Evolutionary conservation across 163 green algal genomes (phyloP).

Genomic region (Chlorella variabilis): DNA sequence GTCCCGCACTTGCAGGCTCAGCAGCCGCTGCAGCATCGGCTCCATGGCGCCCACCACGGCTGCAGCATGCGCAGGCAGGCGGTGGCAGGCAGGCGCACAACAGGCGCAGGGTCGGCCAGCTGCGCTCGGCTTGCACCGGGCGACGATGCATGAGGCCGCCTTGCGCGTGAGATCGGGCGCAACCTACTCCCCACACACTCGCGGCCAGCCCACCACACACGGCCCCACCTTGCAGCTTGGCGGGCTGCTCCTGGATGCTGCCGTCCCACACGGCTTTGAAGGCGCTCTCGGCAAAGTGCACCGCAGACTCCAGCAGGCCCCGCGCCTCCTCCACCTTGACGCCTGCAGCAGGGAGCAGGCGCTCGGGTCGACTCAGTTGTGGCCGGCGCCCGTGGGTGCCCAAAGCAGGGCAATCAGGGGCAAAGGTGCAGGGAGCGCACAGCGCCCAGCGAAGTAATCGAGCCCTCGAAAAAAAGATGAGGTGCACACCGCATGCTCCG

Average conservation of each 20-base stretch:
- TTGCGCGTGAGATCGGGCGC: too few relatives aligned
- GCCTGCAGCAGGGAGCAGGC: not conserved
- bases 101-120: too few relatives aligned
- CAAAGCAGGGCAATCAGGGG: too few relatives aligned
- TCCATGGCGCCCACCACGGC: slow-evolving; percentile 40
- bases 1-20: slow-evolving; percentile 59
- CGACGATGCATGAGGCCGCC: too few relatives aligned
- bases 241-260: slow-evolving; percentile 23
- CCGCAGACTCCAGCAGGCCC: slow-evolving; percentile 40
- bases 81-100: not conserved
- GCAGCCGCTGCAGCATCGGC: slow-evolving; percentile 55
- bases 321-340: slow-evolving; percentile 36
- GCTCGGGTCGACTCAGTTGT: not conserved
- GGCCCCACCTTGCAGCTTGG: slow-evolving; percentile 34
- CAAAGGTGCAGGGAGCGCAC: too few relatives aligned
- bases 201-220: not conserved
- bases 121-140: too few relatives aligned
- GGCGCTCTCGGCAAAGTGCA: slow-evolving; percentile 46
- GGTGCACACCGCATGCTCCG: too few relatives aligned
- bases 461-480: too few relatives aligned
- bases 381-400: too few relatives aligned
- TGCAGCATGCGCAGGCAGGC: not conserved
- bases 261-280: slow-evolving; percentile 40
- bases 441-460: too few relatives aligned
- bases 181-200: too few relatives aligned